Evolutionary conservation across 768 basidiomycete genomes (phyloP).

Genomic region (Tylopilus plumbeoviolaceoides): DNA sequence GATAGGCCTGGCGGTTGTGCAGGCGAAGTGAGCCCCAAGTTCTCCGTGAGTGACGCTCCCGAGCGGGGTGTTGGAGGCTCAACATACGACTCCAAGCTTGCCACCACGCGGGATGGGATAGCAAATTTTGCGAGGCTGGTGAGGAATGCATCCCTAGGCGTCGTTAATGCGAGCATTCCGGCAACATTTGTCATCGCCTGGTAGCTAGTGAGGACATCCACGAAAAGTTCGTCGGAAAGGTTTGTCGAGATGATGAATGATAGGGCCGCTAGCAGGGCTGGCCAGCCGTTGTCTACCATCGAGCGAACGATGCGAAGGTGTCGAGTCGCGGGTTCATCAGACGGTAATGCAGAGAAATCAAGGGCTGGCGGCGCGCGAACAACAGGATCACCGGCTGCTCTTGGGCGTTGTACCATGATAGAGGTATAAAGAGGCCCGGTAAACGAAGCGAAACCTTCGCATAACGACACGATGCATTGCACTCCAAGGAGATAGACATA

Average conservation of each 20-base stretch:
- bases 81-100: conserved; percentile 62
- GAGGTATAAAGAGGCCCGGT: conserved; percentile 72
- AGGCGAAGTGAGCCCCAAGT: conserved; percentile 54
- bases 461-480: conserved; percentile 82
- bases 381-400: conserved; percentile 57
- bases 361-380: conserved; percentile 72
- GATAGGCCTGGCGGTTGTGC: conserved; percentile 70
- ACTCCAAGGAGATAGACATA: conserved; percentile 91
- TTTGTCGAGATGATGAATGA: conserved; percentile 89
- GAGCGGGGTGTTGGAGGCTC: conserved; percentile 61
- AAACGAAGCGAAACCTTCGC: conserved; percentile 78
- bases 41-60: conserved; percentile 57
- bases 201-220: conserved; percentile 76
- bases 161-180: conserved; percentile 81
- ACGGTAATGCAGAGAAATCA: conserved; percentile 52
- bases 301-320: conserved; percentile 64
- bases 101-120: conserved; percentile 87
- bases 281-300: conserved; percentile 90
- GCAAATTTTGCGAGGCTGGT: conserved; percentile 86
- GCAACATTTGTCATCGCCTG: conserved; percentile 85
- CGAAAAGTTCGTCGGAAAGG: conserved; percentile 88
- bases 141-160: conserved; percentile 92
- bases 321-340: conserved; percentile 48
- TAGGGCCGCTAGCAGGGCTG: conserved; percentile 83
- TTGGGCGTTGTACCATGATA: conserved; percentile 62